Evolutionary conservation across 140 eudicot species (phyloP).

Genomic region (Ambrosia hybrid): DNA sequence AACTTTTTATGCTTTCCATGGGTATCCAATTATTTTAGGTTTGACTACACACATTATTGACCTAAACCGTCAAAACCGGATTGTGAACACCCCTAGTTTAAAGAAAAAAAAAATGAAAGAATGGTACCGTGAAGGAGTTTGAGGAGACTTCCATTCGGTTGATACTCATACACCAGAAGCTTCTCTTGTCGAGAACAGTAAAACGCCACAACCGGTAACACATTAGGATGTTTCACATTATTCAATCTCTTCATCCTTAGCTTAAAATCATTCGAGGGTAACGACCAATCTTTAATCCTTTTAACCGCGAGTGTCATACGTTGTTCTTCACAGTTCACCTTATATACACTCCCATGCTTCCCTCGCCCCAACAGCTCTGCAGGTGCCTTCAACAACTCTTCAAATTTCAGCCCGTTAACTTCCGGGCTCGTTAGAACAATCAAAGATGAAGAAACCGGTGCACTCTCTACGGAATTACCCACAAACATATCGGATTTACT

Average conservation of each 20-base stretch:
- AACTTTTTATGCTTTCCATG: too few relatives aligned
- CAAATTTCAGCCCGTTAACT: constrained; percentile 60
- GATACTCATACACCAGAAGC: constrained; percentile 78
- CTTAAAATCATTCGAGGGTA: constrained; percentile 51
- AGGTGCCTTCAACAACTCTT: constrained; percentile 64
- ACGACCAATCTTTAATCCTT: constrained; percentile 63
- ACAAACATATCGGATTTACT: constrained; percentile 43
- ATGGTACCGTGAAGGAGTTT: constrained; percentile 59
- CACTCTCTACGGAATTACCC: constrained; percentile 36
- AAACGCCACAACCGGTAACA: constrained; percentile 66
- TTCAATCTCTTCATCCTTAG: constrained; percentile 58
- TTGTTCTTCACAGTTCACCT: constrained; percentile 56
- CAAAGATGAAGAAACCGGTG: constrained; percentile 47
- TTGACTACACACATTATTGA: too few relatives aligned
- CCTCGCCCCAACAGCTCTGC: constrained; percentile 87
- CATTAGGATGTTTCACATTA: constrained; percentile 58
- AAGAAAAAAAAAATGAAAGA: background rate
- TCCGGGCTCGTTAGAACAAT: constrained; percentile 62
- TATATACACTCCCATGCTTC: constrained; percentile 70
- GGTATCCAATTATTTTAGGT: too few relatives aligned
- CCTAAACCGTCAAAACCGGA: background rate
- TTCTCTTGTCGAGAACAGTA: constrained; percentile 70
- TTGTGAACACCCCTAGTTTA: background rate
- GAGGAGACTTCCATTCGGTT: constrained; percentile 73
- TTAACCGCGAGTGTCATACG: constrained; percentile 59